Evolutionary conservation across 192 early-diverging fungal species (phyloP), one percentile per base, ranked within the genome.

Genomic region (Coemansia sp.): DNA sequence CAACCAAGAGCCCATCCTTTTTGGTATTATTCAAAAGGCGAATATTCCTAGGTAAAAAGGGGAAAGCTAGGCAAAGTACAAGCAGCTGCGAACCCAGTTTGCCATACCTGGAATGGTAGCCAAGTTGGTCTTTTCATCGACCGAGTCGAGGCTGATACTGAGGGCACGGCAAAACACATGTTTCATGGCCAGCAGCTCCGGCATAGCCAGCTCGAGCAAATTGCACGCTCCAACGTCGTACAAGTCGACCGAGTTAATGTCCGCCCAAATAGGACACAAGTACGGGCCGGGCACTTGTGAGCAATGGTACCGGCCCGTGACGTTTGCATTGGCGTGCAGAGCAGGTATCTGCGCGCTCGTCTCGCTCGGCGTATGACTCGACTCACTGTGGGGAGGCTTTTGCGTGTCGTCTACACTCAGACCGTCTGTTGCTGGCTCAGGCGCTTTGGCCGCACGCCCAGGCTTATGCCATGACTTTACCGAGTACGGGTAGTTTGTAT

Each of bases 181-280:
- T 68, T 80, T 80, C 53, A 80, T 60, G 12, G 69, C 77, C 52
- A 80, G 56, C 52, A 80, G 65, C 61, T 80, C 77, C 0, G 77
- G 77, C 20, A 68, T 64, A 25, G 62, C 70, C 25, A 80, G 54
- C 65, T 80, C 77, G 1, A 80, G 58, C 44, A 80, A 46, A 28
- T 74, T 74, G 66, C 72, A 74, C 34, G 56, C 63, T 14, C 77
- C 72, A 17, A 80, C 72, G 38, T 80, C 77, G 31, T 80, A 80
- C 38, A 74, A 42, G 51, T 80, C 77, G 20, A 80, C 77, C 10
- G 77, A 66, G 23, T 65, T 71, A 24, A 74, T 74, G n/a, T 80
- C 77, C 18, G 77, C 57, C 77, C 77, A 80, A 54, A 80, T 70
- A 18, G 77, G 77, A 50, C 77, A 80, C 56, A 80, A 52, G 15